Evolutionary conservation across 805 yeast genomes (phyloP).

Genomic region (Starmerella vaccinii): DNA sequence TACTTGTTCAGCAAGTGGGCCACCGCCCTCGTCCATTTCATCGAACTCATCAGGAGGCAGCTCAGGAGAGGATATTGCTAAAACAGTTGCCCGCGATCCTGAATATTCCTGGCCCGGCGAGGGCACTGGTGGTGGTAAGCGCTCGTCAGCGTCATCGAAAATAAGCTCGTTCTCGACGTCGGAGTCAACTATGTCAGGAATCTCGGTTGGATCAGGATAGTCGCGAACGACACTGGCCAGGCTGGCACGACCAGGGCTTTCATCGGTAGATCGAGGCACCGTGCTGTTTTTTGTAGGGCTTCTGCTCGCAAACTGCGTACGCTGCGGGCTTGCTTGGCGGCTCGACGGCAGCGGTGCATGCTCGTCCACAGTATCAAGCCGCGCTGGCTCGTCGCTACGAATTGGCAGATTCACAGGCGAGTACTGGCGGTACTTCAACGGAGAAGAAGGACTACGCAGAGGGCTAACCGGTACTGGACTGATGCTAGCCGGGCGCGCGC

Average conservation of each 20-base stretch:
- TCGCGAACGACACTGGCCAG: neutral
- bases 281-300: neutral
- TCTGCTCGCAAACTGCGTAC: slow-evolving; percentile 1
- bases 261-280: neutral
- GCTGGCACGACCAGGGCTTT: slow-evolving; percentile 3
- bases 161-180: slow-evolving; percentile 8
- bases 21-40: slow-evolving; percentile 2
- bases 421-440: neutral
- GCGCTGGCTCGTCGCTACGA: neutral
- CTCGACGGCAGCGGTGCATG: neutral
- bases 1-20: neutral
- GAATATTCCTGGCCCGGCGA: slow-evolving; percentile 7
- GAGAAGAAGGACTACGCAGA: neutral
- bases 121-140: slow-evolving; percentile 15
- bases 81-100: slow-evolving; percentile 1
- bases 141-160: slow-evolving; percentile 16
- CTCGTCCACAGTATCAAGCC: slow-evolving; percentile 3
- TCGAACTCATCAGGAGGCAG: neutral
- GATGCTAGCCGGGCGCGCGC: neutral
- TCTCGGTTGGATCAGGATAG: slow-evolving; percentile 1
- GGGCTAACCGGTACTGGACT: neutral
- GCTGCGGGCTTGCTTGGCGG: slow-evolving; percentile 6
- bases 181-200: neutral
- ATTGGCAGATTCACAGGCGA: slow-evolving; percentile 17
- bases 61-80: neutral